Evolutionary conservation across 495 filamentous ascomycete species (phyloP).

Genomic region (Penicillium fimorum): DNA sequence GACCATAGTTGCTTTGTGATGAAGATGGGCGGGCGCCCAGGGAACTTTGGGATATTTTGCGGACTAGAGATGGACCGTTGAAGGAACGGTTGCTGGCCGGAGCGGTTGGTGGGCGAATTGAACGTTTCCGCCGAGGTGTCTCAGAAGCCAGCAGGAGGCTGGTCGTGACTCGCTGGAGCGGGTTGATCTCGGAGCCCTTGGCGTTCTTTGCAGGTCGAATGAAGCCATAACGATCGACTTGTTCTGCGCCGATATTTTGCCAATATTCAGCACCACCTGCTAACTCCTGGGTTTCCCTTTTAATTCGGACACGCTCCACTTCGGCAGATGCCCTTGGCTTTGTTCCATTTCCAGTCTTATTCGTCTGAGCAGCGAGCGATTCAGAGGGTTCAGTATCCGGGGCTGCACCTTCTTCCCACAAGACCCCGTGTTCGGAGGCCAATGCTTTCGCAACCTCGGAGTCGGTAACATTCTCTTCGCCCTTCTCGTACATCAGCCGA

Average conservation of each 20-base stretch:
- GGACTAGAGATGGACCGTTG: conserved; percentile 54
- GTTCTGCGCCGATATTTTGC: conserved; percentile 81
- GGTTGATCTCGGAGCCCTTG: conserved; percentile 45
- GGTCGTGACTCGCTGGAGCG: conserved; percentile 66
- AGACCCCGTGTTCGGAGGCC: conserved; percentile 56
- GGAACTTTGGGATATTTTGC: conserved; percentile 37
- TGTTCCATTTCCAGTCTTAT: conserved; percentile 17
- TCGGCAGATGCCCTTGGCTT: conserved; percentile 26
- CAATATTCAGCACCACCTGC: conserved; percentile 94
- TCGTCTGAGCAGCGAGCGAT: conserved; percentile 26
- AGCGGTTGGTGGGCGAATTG: conserved; percentile 49
- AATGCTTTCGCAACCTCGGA: conserved; percentile 44
- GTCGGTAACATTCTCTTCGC: conserved; percentile 54
- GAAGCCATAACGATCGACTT: conserved; percentile 95
- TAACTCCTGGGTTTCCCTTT: conserved; percentile 56
- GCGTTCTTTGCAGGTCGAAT: conserved; percentile 58
- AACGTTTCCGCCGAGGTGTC: conserved; percentile 56
- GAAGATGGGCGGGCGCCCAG: conserved; percentile 37
- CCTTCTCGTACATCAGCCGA: conserved; percentile 86
- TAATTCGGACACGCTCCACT: conserved; percentile 32
- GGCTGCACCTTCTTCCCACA: conserved; percentile 55
- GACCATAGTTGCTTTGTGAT: conserved; percentile 46
- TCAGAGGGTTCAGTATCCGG: conserved; percentile 45
- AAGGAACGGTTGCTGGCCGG: conserved; percentile 46
- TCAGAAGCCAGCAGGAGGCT: conserved; percentile 63